A percentile compares a stretch with the other conserved stretches of the same genome.
These are phyloP conservation scores for Cavenderia fasciculata DNA, from an alignment of 78 protist species.

Conservation along the genomic window DNA sequence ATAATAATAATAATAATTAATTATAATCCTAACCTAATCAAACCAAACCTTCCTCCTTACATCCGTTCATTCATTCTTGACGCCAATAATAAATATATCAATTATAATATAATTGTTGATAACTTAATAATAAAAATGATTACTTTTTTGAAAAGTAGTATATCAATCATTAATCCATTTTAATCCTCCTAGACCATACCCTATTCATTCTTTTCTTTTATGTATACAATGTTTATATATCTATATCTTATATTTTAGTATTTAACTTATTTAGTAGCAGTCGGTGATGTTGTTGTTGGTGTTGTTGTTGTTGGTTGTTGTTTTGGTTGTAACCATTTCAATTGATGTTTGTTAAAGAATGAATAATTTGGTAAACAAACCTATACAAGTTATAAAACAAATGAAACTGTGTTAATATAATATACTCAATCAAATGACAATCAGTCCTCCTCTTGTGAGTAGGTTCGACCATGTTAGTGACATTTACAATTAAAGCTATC, in stretches of 20 bases:
- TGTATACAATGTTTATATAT: too few species aligned
- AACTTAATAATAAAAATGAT: too few species aligned
- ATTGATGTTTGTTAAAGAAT: slow-evolving; percentile 13
- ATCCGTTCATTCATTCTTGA: too few species aligned
- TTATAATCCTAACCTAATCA: too few species aligned
- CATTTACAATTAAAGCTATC: slow-evolving; percentile 28
- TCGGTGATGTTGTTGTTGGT: neutral
- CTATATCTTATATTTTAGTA: neutral
- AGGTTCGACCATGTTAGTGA: neutral
- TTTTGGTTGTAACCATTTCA: slow-evolving; percentile 14
- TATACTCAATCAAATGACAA: neutral
- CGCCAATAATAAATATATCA: too few species aligned
- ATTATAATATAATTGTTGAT: too few species aligned
- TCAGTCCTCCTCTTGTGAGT: neutral
- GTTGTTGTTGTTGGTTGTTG: neutral
- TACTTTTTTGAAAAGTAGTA: too few species aligned
- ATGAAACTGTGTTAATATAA: neutral
- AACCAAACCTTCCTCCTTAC: too few species aligned
- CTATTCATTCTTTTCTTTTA: too few species aligned
- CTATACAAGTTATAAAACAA: neutral
- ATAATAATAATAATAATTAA: too few species aligned
- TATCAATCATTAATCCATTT: too few species aligned
- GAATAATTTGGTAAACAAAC: slow-evolving; percentile 34
- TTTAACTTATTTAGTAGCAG: neutral
- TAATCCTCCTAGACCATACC: too few species aligned